Evolutionary conservation across 2,329 filamentous ascomycete species (phyloP), one percentile per base, ranked within the genome.

Genomic region (Atkinsonella texensis): DNA sequence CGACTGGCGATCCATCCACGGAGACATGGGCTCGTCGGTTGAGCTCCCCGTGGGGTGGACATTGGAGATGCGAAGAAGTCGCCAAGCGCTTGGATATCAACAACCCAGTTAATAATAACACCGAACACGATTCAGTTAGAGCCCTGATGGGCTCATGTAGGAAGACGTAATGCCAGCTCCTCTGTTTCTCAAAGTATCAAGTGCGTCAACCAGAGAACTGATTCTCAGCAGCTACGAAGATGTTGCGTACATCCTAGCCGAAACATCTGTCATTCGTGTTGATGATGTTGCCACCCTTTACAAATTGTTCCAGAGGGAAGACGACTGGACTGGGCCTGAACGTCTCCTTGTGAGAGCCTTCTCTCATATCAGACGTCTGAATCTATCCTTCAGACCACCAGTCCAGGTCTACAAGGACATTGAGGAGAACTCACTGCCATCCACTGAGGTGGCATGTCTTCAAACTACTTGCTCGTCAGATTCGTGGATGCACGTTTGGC

Each of bases 61-160:
- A 54, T 39, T 54, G 53, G 53, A 43, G 53, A 49, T 54, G 53
- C 40, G 53, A 54, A 38, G 53, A 54, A 42, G 49, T 51, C 23
- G 49, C 52, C 33, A 43, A 51, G 46, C 33, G 46, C 32, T 40
- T 50, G 33, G 31, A 40, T 40, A 11, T 13, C 9, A 33, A 51
- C 15, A 33, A 51, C 15, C 12, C 11, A 31, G n/a, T 46, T 6
- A 20, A 41, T 31, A n/a, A 18, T 32, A 42, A n/a, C 8, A 17
- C 39, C 8, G 20, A 35, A 15, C 44, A 46, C 31, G 48, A 52
- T 11, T 28, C 53, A 4, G 35, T 44, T 6, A 20, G 41, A 13
- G 47, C 53, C 2, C 39, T 54, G 50, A 52, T 54, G 48, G 28
- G 40, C 20, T 48, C 48, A 8, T 54, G 53, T 13, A 49, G 46